These are phyloP conservation scores for Trichophyton rubrum DNA, from an alignment of 2,329 filamentous ascomycete genomes.

Conservation along the genomic window DNA sequence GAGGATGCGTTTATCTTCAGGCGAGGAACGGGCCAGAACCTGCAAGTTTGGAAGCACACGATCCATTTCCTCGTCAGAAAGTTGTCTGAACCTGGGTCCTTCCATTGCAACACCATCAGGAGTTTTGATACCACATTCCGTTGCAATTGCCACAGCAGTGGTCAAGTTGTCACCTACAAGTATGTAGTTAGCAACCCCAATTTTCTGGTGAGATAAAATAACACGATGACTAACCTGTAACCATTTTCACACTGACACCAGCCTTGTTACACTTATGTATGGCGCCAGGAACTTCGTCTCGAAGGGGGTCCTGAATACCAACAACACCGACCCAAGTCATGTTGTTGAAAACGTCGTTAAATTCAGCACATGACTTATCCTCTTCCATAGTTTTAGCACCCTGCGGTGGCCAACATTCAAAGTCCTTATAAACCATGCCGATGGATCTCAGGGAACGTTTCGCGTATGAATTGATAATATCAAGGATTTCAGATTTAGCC, in stretches of 20 bases:
- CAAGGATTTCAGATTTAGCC: slow-evolving; percentile 19
- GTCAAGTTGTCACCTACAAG: slow-evolving; percentile 49
- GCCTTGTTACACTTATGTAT: slow-evolving; percentile 55
- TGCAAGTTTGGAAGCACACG: slow-evolving; percentile 47
- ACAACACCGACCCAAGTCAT: slow-evolving; percentile 63
- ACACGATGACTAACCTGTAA: slow-evolving; percentile 38
- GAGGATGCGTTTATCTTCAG: slow-evolving; percentile 54
- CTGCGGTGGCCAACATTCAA: slow-evolving; percentile 53
- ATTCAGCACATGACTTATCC: slow-evolving; percentile 49
- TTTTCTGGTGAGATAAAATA: background rate
- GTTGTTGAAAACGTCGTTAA: slow-evolving; percentile 55
- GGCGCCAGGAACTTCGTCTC: slow-evolving; percentile 54
- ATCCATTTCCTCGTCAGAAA: slow-evolving; percentile 48
- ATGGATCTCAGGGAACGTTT: slow-evolving; percentile 59
- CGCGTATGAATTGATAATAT: slow-evolving; percentile 33
- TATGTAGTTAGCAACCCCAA: background rate
- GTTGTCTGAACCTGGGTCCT: slow-evolving; percentile 52
- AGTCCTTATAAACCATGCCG: slow-evolving; percentile 61
- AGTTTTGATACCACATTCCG: slow-evolving; percentile 56
- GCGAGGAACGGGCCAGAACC: slow-evolving; percentile 53
- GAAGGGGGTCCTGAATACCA: slow-evolving; percentile 62
- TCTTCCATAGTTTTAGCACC: slow-evolving; percentile 46
- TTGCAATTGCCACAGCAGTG: slow-evolving; percentile 61
- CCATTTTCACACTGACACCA: slow-evolving; percentile 61
- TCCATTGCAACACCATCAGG: slow-evolving; percentile 53